A percentile compares a stretch with the other conserved stretches of the same genome.
phyloP scores from a whole-genome alignment of 2,329 filamentous ascomycete genomes.

The Domatiomyces catenatus region DNA sequence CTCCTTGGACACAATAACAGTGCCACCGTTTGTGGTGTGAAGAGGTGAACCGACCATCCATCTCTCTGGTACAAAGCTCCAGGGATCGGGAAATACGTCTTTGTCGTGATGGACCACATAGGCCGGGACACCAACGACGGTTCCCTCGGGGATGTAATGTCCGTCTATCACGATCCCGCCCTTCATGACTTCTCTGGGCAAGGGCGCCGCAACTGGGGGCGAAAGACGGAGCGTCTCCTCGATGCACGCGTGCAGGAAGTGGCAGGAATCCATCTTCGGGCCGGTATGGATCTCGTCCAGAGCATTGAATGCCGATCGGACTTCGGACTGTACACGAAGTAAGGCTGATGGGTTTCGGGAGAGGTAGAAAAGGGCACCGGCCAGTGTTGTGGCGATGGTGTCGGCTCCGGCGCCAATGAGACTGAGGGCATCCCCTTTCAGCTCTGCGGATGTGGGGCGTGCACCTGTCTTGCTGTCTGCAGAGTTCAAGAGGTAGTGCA shows the following conservation, averaged over 20 bases:
- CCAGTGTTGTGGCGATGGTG: slow-evolving; percentile 50
- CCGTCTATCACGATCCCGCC: slow-evolving; percentile 21
- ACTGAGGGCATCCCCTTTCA: slow-evolving; percentile 56
- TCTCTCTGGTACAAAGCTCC: slow-evolving; percentile 8
- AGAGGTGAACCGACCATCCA: slow-evolving; percentile 22
- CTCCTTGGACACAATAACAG: slow-evolving; percentile 27
- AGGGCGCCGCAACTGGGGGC: slow-evolving; percentile 17
- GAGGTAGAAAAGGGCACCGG: slow-evolving; percentile 29
- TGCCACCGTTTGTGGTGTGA: slow-evolving; percentile 22
- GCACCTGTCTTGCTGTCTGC: slow-evolving; percentile 55
- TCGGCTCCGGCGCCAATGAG: slow-evolving; percentile 59
- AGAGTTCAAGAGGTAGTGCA: slow-evolving; percentile 58
- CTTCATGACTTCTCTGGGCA: slow-evolving; percentile 20
- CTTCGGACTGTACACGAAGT: slow-evolving; percentile 20
- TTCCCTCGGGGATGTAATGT: slow-evolving; percentile 20
- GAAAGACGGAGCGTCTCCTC: slow-evolving; percentile 28
- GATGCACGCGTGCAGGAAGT: slow-evolving; percentile 28
- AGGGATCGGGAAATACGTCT: slow-evolving; percentile 20
- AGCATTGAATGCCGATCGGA: slow-evolving; percentile 22
- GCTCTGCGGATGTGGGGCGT: slow-evolving; percentile 48
- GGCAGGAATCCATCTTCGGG: slow-evolving; percentile 23
- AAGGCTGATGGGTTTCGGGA: slow-evolving; percentile 22
- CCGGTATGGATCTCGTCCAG: slow-evolving; percentile 27
- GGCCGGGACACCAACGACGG: slow-evolving; percentile 19
- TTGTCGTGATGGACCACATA: slow-evolving; percentile 23